Conservation (phyloP, 228 moss, liverwort and hornwort genomes). For the Sphagnum fallax region DNA sequence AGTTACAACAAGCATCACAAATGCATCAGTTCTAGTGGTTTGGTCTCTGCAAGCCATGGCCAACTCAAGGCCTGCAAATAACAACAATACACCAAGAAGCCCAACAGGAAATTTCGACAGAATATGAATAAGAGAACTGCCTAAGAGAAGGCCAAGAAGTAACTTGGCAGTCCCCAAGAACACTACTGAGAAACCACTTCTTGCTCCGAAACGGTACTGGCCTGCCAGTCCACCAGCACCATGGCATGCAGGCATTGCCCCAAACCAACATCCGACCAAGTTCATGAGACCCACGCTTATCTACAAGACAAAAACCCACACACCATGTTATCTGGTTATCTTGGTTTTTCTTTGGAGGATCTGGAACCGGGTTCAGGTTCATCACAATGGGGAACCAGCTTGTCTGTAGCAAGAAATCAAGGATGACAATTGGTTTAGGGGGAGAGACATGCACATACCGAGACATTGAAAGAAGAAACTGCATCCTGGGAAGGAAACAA, state of each 20-base stretch:
- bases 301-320: conserved; percentile 3
- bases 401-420: too few relatives aligned
- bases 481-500: conserved; percentile 60
- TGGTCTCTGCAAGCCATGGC: conserved; percentile 72
- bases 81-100: conserved; percentile 57
- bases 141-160: conserved; percentile 47
- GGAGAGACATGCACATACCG: conserved; percentile 17
- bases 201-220: conserved; percentile 74
- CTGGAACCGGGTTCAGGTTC: background rate
- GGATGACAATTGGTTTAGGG: too few relatives aligned
- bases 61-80: conserved; percentile 75
- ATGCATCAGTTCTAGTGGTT: conserved; percentile 23
- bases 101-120: conserved; percentile 44
- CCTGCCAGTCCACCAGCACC: conserved; percentile 79
- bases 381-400: too few relatives aligned
- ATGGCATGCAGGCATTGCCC: conserved; percentile 72
- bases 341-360: background rate
- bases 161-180: conserved; percentile 58
- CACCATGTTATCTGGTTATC: conserved; percentile 1
- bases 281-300: conserved; percentile 78
- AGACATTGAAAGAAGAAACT: conserved; percentile 59
- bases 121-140: conserved; percentile 39
- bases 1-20: conserved; percentile 55
- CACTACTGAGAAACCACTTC: conserved; percentile 54
- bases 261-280: conserved; percentile 79